Evolutionary conservation across 352 stramenopile genomes (phyloP).

Genomic region (Phytophthora hybrid): DNA sequence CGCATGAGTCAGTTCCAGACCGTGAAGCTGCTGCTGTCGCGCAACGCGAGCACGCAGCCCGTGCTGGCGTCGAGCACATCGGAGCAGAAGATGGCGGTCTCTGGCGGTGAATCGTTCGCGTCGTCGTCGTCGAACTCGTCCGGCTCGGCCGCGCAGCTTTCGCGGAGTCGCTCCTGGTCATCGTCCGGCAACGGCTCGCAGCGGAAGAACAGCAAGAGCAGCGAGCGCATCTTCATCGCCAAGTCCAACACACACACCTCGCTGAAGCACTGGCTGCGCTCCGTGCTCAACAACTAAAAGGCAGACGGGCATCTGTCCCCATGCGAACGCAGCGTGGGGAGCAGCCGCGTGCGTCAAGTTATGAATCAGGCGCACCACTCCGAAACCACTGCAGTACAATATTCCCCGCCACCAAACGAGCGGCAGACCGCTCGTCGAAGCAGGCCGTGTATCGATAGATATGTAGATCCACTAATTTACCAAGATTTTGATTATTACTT

Average conservation of each 20-base stretch:
- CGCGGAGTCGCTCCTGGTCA: conserved; percentile 43
- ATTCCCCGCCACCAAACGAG: conserved; percentile 15
- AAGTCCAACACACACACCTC: conserved; percentile 80
- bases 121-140: conserved; percentile 30
- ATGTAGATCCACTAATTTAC: conserved; percentile 52
- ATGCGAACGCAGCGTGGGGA: conserved; percentile 30
- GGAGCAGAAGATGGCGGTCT: conserved; percentile 34
- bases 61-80: conserved; percentile 29
- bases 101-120: conserved; percentile 36
- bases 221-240: conserved; percentile 62
- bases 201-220: conserved; percentile 43
- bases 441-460: conserved; percentile 37
- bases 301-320: conserved; percentile 1
- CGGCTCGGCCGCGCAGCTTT: conserved; percentile 22
- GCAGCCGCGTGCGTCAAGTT: conserved; percentile 21
- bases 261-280: conserved; percentile 74
- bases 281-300: conserved; percentile 64
- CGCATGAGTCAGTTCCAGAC: conserved; percentile 86
- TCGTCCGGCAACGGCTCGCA: conserved; percentile 29
- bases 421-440: conserved; percentile 11
- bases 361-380: conserved; percentile 21
- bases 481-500: conserved; percentile 50
- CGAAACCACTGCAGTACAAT: conserved; percentile 37
- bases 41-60: conserved; percentile 50
- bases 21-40: conserved; percentile 72